These are phyloP conservation scores for Kluyveromyces nonfermentans DNA, from an alignment of 805 yeast genomes.

Conservation along the genomic window DNA sequence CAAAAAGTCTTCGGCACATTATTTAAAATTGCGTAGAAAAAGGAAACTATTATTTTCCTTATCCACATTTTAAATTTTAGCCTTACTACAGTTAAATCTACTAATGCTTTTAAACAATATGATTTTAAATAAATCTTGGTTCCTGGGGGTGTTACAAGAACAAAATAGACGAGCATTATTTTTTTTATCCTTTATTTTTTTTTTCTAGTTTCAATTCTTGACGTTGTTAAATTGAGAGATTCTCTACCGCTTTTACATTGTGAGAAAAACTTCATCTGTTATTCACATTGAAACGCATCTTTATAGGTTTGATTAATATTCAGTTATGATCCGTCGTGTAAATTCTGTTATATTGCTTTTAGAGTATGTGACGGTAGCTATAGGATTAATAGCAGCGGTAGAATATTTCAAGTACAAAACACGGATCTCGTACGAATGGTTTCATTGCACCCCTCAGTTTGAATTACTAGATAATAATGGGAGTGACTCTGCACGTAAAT, in stretches of 20 bases:
- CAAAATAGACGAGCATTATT: not conserved
- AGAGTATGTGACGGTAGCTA: constrained; percentile 22
- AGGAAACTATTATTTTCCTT: constrained; percentile 15
- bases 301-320: not conserved
- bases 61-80: constrained; percentile 2
- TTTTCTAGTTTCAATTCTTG: not conserved
- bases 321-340: not conserved
- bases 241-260: not conserved
- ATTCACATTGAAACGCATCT: too few relatives aligned
- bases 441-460: constrained; percentile 34
- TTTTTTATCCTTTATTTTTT: too few relatives aligned
- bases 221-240: not conserved
- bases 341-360: constrained; percentile 12
- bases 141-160: not conserved
- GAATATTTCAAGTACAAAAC: constrained; percentile 37
- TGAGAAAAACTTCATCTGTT: too few relatives aligned
- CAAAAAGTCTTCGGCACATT: constrained; percentile 36
- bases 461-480: constrained; percentile 15
- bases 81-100: not conserved
- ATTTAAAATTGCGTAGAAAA: constrained; percentile 25
- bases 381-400: constrained; percentile 31
- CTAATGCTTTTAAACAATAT: too few relatives aligned
- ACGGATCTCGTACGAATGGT: constrained; percentile 34
- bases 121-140: too few relatives aligned
- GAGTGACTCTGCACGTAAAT: constrained; percentile 22